Evolutionary conservation across 2,329 filamentous ascomycete species (phyloP).

Genomic region (Epicoccum sorghinum): DNA sequence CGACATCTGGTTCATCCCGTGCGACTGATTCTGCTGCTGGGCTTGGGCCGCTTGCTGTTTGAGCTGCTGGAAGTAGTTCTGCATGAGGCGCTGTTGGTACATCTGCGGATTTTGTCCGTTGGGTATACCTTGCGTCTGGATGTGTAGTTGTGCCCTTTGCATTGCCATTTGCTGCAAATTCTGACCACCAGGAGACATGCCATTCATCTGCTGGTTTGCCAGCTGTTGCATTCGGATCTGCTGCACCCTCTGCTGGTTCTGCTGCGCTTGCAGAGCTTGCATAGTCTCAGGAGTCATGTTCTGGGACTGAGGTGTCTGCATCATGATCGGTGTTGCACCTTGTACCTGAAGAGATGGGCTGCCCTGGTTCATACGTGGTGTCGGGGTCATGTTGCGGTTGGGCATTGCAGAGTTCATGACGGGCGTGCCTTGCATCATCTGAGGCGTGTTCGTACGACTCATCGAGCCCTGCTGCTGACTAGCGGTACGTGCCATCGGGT

Average conservation of each 20-base stretch:
- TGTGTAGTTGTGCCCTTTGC: conserved; percentile 40
- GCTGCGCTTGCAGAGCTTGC: conserved; percentile 34
- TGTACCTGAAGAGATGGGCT: conserved; percentile 44
- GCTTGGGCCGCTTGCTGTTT: conserved; percentile 25
- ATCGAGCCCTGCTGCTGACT: conserved; percentile 47
- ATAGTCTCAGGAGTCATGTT: conserved; percentile 46
- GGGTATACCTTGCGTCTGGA: conserved; percentile 42
- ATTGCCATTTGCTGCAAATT: conserved; percentile 39
- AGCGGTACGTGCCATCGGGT: conserved; percentile 46
- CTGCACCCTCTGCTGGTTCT: conserved; percentile 36
- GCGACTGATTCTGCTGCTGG: conserved; percentile 33
- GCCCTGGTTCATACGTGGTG: conserved; percentile 47
- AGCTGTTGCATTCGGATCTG: conserved; percentile 15
- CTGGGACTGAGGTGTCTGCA: conserved; percentile 41
- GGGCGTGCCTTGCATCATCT: conserved; percentile 47
- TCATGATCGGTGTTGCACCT: conserved; percentile 47
- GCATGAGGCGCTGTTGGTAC: conserved; percentile 37
- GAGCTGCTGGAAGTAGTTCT: conserved; percentile 30
- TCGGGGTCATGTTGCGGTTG: conserved; percentile 48
- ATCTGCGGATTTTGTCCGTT: conserved; percentile 32
- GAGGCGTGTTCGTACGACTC: conserved; percentile 48
- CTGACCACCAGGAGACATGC: conserved; percentile 27
- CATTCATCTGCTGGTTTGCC: conserved; percentile 16
- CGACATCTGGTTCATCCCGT: conserved; percentile 41
- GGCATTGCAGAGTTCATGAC: conserved; percentile 47